phyloP scores from a whole-genome alignment of 1,284 basidiomycete species.

The Puccinia horiana region DNA sequence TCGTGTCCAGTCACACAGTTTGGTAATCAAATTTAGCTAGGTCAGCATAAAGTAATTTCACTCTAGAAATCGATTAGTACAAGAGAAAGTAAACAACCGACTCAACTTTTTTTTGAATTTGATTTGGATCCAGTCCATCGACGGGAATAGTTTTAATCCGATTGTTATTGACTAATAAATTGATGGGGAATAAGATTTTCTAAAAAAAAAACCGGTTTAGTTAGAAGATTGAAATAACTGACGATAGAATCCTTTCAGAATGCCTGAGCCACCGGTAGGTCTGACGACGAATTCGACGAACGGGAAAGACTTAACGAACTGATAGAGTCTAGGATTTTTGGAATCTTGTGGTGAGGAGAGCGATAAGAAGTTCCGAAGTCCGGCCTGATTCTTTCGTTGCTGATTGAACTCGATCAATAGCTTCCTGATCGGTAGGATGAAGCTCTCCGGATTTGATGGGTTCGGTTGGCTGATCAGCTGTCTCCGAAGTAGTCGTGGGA shows the following conservation, averaged over 20 bases:
- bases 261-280: constrained; percentile 35
- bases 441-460: constrained; percentile 27
- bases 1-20: neutral
- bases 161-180: constrained; percentile 47
- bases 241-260: constrained; percentile 49
- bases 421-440: constrained; percentile 45
- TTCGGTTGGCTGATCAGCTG: constrained; percentile 41
- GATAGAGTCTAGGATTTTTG: constrained; percentile 22
- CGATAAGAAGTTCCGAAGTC: constrained; percentile 35
- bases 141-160: constrained; percentile 44
- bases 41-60: neutral
- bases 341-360: neutral
- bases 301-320: constrained; percentile 20
- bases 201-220: neutral
- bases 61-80: neutral
- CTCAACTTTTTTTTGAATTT: constrained; percentile 22
- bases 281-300: constrained; percentile 40
- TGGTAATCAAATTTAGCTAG: neutral
- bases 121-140: constrained; percentile 34
- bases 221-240: neutral
- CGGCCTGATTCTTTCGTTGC: constrained; percentile 38
- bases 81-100: neutral
- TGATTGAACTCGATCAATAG: constrained; percentile 45
- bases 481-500: constrained; percentile 35
- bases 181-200: no score